phyloP scores from a whole-genome alignment of 495 filamentous ascomycete species.

The Penicillium canariense region DNA sequence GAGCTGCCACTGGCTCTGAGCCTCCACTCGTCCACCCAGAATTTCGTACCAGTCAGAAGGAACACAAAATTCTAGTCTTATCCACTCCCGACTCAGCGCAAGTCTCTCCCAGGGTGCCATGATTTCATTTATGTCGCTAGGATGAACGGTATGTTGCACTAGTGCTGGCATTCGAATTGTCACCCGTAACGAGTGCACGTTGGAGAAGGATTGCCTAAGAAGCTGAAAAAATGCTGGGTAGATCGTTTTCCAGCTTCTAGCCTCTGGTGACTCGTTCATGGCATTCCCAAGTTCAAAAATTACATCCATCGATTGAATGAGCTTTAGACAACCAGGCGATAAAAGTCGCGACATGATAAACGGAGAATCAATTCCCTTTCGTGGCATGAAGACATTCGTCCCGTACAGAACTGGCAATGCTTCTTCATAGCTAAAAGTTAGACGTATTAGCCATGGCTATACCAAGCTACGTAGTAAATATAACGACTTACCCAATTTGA shows the following conservation, averaged over 20 bases:
- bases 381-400: conserved; percentile 15
- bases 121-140: neutral
- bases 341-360: conserved; percentile 13
- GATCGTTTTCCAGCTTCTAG: neutral
- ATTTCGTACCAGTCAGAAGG: neutral
- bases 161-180: neutral
- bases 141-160: neutral
- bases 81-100: neutral
- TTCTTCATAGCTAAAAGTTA: conserved; percentile 14
- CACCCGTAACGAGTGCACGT: neutral
- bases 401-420: conserved; percentile 16
- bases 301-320: conserved; percentile 10
- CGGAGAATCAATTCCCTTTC: conserved; percentile 2
- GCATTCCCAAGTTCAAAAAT: neutral
- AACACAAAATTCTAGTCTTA: conserved; percentile 1
- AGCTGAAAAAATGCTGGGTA: neutral
- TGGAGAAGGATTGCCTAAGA: neutral
- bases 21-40: neutral
- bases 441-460: neutral
- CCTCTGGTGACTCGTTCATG: neutral
- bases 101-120: neutral
- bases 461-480: neutral
- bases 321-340: neutral
- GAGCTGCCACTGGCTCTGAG: neutral
- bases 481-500: conserved; percentile 14